Base-by-base conservation (phyloP, 176 grass and related monocot species). In the Oryza australiensis region DNA sequence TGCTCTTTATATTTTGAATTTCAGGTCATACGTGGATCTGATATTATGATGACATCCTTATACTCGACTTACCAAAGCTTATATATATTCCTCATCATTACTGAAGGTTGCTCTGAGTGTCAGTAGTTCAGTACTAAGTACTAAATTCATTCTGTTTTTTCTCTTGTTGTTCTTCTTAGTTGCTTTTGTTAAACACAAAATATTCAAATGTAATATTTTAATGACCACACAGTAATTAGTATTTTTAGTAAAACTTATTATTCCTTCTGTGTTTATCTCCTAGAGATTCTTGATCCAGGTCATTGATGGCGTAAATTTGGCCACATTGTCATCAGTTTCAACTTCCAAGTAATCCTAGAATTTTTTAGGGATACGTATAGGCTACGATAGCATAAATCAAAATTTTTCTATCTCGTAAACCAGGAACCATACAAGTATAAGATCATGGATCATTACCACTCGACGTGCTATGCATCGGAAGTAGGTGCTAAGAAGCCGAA, bases 1-100 rank as follows among this genome's bases (percentile, higher is more conserved):
- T 53, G 55, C 63, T 11, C 30, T 78, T 70, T 29, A 20, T 82
- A 33, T 77, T 33, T 70, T 72, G 45, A 29, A 85, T 55, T 87
- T 49, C 80, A 94, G 92, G 92, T 55, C 92, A 94, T 74, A 86
- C 92, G 27, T 94, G 92, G 92, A 94, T 91, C 87, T 91, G 92
- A 86, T 91, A 94, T 84, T 87, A 84, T 64, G 89, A 81, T 68
- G 92, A 94, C 71, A 74, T 91, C 35, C 86, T 89, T 85, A 87
- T 91, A 87, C 91, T 94, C 72, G 86, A 79, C 89, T 89, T 70
- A 94, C 91, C 30, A 91, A 89, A 91, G 86, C 89, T 76, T 94
- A 94, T 81, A 84, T 91, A 8, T 86, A 84, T 84, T 91, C 92
- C 7, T 91, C 92, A 66, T 91, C 92, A 68, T 80, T 91, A 75